phyloP scores from a whole-genome alignment of 305 asterid species.

The Fraxinus platypoda region DNA sequence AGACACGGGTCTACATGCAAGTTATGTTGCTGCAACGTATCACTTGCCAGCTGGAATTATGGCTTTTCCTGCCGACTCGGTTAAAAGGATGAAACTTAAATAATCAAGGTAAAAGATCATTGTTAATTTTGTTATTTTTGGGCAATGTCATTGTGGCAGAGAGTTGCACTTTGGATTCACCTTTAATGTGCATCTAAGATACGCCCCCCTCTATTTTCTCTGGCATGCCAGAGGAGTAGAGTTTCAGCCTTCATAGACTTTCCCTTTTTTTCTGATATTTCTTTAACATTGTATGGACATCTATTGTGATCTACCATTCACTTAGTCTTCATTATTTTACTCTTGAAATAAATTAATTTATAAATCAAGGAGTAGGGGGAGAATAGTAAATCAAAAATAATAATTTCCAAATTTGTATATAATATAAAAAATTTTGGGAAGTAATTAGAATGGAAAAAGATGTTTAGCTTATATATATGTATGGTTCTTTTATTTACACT shows the following conservation, averaged over 20 bases:
- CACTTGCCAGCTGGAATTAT: slow-evolving; percentile 53
- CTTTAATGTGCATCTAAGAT: slow-evolving; percentile 13
- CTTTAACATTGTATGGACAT: background rate
- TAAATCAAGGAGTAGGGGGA: slow-evolving; percentile 5
- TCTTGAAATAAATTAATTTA: background rate
- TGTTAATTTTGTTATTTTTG: background rate
- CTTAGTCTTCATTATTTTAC: slow-evolving; percentile 15
- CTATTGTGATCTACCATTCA: background rate
- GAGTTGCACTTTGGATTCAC: slow-evolving; percentile 12
- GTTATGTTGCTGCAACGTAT: slow-evolving; percentile 53
- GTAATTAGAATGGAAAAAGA: background rate
- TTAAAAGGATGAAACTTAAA: slow-evolving; percentile 20
- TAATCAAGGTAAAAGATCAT: background rate
- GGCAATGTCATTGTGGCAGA: background rate
- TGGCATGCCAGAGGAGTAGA: background rate
- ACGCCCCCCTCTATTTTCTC: background rate
- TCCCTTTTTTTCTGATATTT: background rate
- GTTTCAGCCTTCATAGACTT: slow-evolving; percentile 3
- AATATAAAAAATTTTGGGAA: background rate
- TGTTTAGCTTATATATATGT: background rate
- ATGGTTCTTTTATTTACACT: background rate
- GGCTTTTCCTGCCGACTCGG: slow-evolving; percentile 51
- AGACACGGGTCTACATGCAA: slow-evolving; percentile 68
- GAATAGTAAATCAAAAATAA: background rate
- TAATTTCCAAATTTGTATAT: background rate